Conservation (phyloP, 2,329 filamentous ascomycete species). For the Aureobasidium sp. region DNA sequence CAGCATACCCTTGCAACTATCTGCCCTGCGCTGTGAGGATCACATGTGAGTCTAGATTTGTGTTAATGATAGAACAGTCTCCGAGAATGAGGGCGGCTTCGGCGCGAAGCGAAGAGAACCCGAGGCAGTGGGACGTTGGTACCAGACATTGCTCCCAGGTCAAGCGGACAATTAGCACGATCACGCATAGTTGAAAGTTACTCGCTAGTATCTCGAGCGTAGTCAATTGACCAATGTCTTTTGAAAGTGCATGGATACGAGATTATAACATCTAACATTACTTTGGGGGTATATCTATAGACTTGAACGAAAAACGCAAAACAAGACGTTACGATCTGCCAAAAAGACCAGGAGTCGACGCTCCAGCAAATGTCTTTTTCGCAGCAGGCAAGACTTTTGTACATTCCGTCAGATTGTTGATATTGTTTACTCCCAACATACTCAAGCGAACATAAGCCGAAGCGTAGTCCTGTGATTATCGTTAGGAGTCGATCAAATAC, state of each 20-base stretch:
- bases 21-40: too few relatives aligned
- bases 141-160: too few relatives aligned
- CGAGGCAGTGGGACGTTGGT: too few relatives aligned
- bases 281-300: not conserved
- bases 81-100: not conserved
- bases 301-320: not conserved
- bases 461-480: slow-evolving; percentile 22
- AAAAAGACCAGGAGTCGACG: not conserved
- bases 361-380: slow-evolving; percentile 1
- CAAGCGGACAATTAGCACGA: too few relatives aligned
- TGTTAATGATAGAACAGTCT: not conserved
- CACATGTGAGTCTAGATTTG: not conserved
- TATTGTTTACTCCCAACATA: slow-evolving; percentile 25
- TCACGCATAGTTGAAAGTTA: too few relatives aligned
- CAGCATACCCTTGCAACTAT: not conserved
- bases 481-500: not conserved
- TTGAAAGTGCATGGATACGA: too few relatives aligned
- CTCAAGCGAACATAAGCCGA: slow-evolving; percentile 22
- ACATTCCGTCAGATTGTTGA: slow-evolving; percentile 25
- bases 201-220: too few relatives aligned
- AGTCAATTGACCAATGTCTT: too few relatives aligned
- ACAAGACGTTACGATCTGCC: not conserved
- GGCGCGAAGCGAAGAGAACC: too few relatives aligned
- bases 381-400: slow-evolving; percentile 22
- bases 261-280: not conserved